Evolutionary conservation across 371 early-diverging fungal species (phyloP), one percentile per base, ranked within the genome.

Genomic region (Mortierella sp.): DNA sequence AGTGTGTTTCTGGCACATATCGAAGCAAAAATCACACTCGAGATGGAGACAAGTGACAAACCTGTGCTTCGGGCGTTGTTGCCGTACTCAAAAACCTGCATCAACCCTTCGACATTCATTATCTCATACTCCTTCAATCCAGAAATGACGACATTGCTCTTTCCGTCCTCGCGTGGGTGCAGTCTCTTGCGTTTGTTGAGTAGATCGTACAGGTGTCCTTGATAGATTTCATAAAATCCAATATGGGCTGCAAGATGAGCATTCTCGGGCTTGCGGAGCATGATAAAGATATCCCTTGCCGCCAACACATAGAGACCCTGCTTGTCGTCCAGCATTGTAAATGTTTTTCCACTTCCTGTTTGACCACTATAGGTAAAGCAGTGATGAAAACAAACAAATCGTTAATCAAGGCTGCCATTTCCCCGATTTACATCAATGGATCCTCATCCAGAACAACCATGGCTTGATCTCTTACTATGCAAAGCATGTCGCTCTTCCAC

Each of bases 271-370:
- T 89, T 91, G 43, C 92, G 92, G 2, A 98, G 91, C 75, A 91
- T 82, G 10, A 90, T 88, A 86, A 99, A 98, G 50, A 99, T 96
- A 79, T 98, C 98, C 16, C 94, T 87, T 0, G 97, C 97, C 0
- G 99, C 98, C 80, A 93, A 90, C 8, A 97, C 96, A 79, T 98
- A 99, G 26, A 99, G 93, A 10, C 98, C 96, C 61, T 94, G 91
- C 11, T 91, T 90, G n/a, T 90, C 89, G 83, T 98, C 96, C 76
- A 99, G 90, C 99, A 99, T 99, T 0, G 99, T 99, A 89, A 95
- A 96, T 0, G 99, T 99, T 88, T 99, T 99, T 31, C 99, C 99
- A 81, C 95, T 95, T 48, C 98, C 98, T n/a, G 99, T 99, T 90
- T 99, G 99, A 0, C 99, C 99, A 90, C 95, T 95, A 76, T 19